phyloP scores from a whole-genome alignment of 768 basidiomycete species.

The Lentinula sp. region DNA sequence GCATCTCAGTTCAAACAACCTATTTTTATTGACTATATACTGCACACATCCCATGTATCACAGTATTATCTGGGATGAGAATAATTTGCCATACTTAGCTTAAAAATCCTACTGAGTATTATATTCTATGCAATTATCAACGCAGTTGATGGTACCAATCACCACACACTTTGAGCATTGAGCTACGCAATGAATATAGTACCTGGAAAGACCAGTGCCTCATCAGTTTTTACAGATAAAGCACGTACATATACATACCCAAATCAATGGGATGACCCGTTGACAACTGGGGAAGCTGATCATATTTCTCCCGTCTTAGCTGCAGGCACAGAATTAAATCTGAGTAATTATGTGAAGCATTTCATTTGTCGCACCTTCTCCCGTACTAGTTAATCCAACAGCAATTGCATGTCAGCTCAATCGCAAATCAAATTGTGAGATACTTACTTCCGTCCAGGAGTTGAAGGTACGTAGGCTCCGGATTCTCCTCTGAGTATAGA shows the following conservation, averaged over 20 bases:
- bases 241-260: background rate
- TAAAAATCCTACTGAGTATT: too few species aligned
- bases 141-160: too few species aligned
- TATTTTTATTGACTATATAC: too few species aligned
- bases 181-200: slow-evolving; percentile 1
- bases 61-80: too few species aligned
- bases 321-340: background rate
- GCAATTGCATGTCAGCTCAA: background rate
- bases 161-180: background rate
- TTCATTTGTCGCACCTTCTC: background rate
- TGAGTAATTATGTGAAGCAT: background rate
- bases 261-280: slow-evolving; percentile 3
- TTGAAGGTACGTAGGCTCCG: background rate
- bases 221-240: background rate
- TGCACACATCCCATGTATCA: too few species aligned
- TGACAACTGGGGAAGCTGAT: slow-evolving; percentile 1
- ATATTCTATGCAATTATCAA: background rate
- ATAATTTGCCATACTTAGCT: too few species aligned
- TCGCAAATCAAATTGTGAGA: background rate
- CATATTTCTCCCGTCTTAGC: slow-evolving; percentile 4
- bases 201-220: background rate
- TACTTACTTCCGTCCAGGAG: slow-evolving; percentile 1
- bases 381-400: background rate
- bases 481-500: background rate
- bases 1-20: too few species aligned